Percentiles rank a stretch among this genome's conserved stretches.
Evolutionary conservation across 2,329 filamentous ascomycete species (phyloP).

Genomic region (Talaromyces marneffei): DNA sequence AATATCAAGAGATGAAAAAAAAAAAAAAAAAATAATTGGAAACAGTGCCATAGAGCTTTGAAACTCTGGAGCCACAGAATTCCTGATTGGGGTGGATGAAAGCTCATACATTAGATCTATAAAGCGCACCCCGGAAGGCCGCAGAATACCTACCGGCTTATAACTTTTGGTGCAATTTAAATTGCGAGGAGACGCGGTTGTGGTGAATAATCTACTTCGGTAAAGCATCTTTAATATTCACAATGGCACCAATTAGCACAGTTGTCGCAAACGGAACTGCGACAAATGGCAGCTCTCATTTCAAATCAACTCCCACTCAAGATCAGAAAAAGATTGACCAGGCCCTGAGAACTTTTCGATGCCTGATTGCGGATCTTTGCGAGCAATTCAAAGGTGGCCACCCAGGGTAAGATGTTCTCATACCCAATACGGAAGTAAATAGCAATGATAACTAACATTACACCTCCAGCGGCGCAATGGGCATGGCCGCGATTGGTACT

Average conservation of each 20-base stretch:
- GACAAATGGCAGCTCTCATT: background rate
- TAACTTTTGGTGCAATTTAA: background rate
- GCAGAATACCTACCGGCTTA: background rate
- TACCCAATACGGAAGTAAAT: background rate
- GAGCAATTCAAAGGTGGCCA: constrained; percentile 66
- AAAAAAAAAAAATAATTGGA: background rate
- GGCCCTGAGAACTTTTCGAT: constrained; percentile 56
- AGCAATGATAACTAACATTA: background rate
- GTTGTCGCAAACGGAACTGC: background rate
- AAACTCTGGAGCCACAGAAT: background rate
- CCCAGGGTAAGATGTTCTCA: constrained; percentile 49
- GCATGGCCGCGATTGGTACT: constrained; percentile 52
- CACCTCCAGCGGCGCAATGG: constrained; percentile 46
- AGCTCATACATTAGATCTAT: background rate
- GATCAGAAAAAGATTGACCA: constrained; percentile 31
- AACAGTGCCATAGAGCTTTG: background rate
- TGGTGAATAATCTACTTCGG: background rate
- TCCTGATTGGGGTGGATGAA: background rate
- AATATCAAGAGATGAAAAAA: background rate
- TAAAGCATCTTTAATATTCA: background rate
- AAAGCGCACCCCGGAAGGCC: background rate
- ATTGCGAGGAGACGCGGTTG: background rate
- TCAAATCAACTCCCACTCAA: background rate
- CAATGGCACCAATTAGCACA: background rate
- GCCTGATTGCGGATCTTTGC: constrained; percentile 62